Evolutionary conservation across 352 stramenopile genomes (phyloP).

Genomic region (Globisporangium takayamanum): DNA sequence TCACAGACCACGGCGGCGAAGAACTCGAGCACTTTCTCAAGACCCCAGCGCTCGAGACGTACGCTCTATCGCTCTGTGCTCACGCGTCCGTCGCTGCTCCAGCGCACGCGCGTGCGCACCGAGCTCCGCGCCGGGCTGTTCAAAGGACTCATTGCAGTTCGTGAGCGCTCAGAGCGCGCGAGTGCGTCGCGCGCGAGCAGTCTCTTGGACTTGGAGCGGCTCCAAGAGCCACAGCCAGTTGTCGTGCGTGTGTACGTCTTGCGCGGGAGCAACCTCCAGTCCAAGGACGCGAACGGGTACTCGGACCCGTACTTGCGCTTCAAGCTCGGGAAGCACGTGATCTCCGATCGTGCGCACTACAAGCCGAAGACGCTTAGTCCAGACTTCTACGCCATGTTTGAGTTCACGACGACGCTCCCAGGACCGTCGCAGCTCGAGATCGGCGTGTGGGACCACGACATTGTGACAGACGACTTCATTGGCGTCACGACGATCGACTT

Average conservation of each 20-base stretch:
- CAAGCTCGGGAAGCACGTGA: constrained; percentile 61
- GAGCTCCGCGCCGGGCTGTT: constrained; percentile 68
- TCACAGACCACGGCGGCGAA: constrained; percentile 53
- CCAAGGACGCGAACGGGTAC: constrained; percentile 74
- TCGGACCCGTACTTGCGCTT: constrained; percentile 75
- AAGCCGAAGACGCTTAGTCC: constrained; percentile 75
- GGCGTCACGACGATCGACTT: constrained; percentile 89
- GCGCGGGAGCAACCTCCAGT: constrained; percentile 58
- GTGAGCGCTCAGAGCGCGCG: constrained; percentile 22
- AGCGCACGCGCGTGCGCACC: constrained; percentile 42
- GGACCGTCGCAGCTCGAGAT: constrained; percentile 77
- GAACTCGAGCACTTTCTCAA: constrained; percentile 77
- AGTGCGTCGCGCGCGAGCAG: constrained; percentile 1
- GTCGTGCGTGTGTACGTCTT: constrained; percentile 75
- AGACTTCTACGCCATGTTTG: constrained; percentile 70
- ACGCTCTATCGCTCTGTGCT: constrained; percentile 60
- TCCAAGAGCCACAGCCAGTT: constrained; percentile 48
- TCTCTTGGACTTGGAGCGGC: constrained; percentile 35
- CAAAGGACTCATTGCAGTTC: constrained; percentile 70
- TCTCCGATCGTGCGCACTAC: constrained; percentile 61
- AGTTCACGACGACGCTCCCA: constrained; percentile 60
- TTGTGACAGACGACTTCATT: constrained; percentile 83
- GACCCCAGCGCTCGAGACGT: constrained; percentile 66
- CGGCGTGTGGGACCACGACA: constrained; percentile 72
- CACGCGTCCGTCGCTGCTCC: constrained; percentile 44